Evolutionary conservation across 164 flowering plant genomes (phyloP), one percentile per base, ranked within the genome.

Genomic region (Umbellularia californica): DNA sequence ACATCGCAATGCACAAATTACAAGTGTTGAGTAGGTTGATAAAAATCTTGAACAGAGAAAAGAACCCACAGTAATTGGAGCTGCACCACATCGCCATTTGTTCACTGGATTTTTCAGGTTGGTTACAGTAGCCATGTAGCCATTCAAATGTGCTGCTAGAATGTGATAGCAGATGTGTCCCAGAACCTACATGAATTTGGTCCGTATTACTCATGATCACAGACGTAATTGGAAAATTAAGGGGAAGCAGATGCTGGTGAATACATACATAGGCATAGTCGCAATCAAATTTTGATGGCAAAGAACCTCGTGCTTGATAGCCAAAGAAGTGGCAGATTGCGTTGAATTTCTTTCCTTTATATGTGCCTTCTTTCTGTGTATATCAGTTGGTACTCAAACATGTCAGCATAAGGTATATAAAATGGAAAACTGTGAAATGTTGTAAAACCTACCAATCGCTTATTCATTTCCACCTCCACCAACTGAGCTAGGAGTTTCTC

Each of bases 291-390:
- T 96, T 96, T 75, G 99, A 94, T 52, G 98, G 99, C 69, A 96
- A 77, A 72, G 98, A 91, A 66, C 98, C 99, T 3, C 99, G 91
- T 80, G 99, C 99, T 81, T 96, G 99, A 78, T 96, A 96, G 70
- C 98, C 99, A 75, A 96, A 96, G 79, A 96, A 96, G 85, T 96
- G 98, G 86, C 98, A 96, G 77, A 96, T 96, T 2, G 95, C 98
- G 86, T 94, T 96, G 84, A 96, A 94, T 76, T 94, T 96, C 86
- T 96, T 94, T 74, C 99, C 99, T 78, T 87, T 96, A 84, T 94
- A 94, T 47, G 95, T 91, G 72, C 99, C 98, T 86, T 88, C 97
- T 89, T 96, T 94, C 99, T 96, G 97, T 22, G n/a, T 55, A 3
- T 17, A 55, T 55, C 60, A 55, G 75, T 47, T 82, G 63, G 78